Evolutionary conservation across 257 asterid species (phyloP).

Genomic region (Hygrophila difformis): DNA sequence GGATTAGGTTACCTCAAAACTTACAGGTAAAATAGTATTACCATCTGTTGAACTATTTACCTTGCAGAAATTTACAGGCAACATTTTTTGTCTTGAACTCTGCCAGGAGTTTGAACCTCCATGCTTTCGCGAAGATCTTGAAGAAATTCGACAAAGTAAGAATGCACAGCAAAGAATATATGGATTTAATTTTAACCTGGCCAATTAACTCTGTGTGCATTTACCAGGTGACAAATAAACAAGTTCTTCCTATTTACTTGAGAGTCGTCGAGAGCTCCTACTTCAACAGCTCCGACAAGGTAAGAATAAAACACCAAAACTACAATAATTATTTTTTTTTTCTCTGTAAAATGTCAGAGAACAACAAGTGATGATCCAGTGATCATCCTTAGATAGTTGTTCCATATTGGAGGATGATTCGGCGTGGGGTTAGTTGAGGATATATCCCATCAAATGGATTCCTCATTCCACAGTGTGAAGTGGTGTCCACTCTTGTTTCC

Average conservation of each 20-base stretch:
- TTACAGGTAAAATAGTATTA: conserved; percentile 55
- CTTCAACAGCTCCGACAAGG: conserved; percentile 95
- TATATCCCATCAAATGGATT: conserved; percentile 28
- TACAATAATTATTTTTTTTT: too few relatives aligned
- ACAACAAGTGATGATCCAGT: neutral
- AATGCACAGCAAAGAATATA: neutral
- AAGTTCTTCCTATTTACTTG: conserved; percentile 81
- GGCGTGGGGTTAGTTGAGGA: conserved; percentile 22
- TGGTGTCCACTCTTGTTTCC: conserved; percentile 27
- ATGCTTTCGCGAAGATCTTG: conserved; percentile 85
- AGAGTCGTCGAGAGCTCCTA: conserved; percentile 85
- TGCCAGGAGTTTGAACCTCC: conserved; percentile 79
- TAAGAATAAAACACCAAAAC: too few relatives aligned
- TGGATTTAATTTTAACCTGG: conserved; percentile 3
- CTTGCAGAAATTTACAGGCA: neutral
- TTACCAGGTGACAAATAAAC: conserved; percentile 74
- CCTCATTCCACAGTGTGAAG: conserved; percentile 36
- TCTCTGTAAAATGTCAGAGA: too few relatives aligned
- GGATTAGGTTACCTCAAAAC: conserved; percentile 81
- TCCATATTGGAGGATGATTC: conserved; percentile 37
- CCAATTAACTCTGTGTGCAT: conserved; percentile 18
- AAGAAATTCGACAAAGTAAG: conserved; percentile 95
- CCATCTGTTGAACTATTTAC: neutral
- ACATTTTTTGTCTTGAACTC: neutral
- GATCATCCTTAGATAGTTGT: too few relatives aligned